Percentiles rank a stretch among this genome's conserved stretches.
Conservation (phyloP, 2,329 filamentous ascomycete genomes). For the Trichoderma sp. region DNA sequence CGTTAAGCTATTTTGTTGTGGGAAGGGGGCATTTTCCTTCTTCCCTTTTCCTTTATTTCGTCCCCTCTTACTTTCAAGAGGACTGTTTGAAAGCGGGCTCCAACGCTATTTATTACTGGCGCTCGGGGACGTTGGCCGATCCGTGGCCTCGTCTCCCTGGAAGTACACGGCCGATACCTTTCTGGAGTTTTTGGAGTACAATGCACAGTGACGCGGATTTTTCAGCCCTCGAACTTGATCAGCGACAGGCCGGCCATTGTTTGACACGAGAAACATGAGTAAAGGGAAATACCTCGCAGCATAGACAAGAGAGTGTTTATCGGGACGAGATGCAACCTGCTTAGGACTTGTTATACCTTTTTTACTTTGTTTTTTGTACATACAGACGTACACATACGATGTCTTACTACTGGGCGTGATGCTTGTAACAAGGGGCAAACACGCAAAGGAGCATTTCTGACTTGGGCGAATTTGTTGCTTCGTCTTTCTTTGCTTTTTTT, state of each 20-base stretch:
- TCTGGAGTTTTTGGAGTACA: constrained; percentile 11
- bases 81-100: not conserved
- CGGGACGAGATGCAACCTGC: not conserved
- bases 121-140: not conserved
- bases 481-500: not conserved
- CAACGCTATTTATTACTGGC: not conserved
- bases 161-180: not conserved
- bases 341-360: not conserved
- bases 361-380: constrained; percentile 8
- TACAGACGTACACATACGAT: constrained; percentile 1
- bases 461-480: not conserved
- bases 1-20: not conserved
- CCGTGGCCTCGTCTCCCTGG: not conserved
- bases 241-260: constrained; percentile 7
- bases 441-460: constrained; percentile 7
- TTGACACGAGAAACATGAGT: constrained; percentile 14
- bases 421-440: not conserved
- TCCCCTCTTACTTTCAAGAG: not conserved
- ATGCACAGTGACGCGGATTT: not conserved
- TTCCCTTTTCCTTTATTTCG: not conserved
- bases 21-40: not conserved
- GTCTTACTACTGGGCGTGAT: constrained; percentile 1
- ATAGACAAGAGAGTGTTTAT: constrained; percentile 12
- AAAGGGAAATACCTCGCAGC: constrained; percentile 7
- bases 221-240: not conserved